Conservation (phyloP, 495 filamentous ascomycete species). For the Entonaema liquescens region DNA sequence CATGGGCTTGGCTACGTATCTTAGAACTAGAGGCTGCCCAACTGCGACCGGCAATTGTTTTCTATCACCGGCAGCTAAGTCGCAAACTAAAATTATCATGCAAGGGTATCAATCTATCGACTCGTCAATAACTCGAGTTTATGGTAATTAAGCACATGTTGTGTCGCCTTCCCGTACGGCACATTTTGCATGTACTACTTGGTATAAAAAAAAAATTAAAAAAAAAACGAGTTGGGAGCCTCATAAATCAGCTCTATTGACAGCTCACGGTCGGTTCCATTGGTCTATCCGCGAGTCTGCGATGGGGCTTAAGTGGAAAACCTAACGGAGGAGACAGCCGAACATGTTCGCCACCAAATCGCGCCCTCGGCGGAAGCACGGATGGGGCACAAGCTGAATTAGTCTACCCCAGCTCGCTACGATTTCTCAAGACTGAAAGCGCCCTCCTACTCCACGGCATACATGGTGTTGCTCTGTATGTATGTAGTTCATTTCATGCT, state of each 20-base stretch:
- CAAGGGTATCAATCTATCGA: slow-evolving; percentile 32
- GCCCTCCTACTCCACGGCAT: slow-evolving; percentile 3
- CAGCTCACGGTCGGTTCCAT: slow-evolving; percentile 2
- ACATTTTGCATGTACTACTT: slow-evolving; percentile 19
- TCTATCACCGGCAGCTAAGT: slow-evolving; percentile 41
- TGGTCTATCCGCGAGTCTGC: neutral
- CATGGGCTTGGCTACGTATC: slow-evolving; percentile 37
- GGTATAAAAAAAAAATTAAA: no score
- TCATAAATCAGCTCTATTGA: slow-evolving; percentile 26
- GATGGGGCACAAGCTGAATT: slow-evolving; percentile 32
- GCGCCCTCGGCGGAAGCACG: slow-evolving; percentile 5
- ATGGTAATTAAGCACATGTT: slow-evolving; percentile 27
- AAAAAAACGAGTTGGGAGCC: slow-evolving; percentile 21
- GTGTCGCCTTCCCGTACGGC: slow-evolving; percentile 24
- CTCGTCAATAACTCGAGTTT: slow-evolving; percentile 12
- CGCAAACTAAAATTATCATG: slow-evolving; percentile 41
- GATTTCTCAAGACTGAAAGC: slow-evolving; percentile 7
- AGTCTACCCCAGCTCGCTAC: slow-evolving; percentile 17
- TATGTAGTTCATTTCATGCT: slow-evolving; percentile 11
- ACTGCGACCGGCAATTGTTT: slow-evolving; percentile 42
- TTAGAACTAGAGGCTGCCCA: slow-evolving; percentile 29
- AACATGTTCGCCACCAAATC: slow-evolving; percentile 25
- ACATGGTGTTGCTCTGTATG: slow-evolving; percentile 2
- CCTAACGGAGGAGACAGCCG: slow-evolving; percentile 10
- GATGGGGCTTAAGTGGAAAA: neutral